Evolutionary conservation across 1,284 basidiomycete genomes (phyloP).

Genomic region (Thelephora terrestris): DNA sequence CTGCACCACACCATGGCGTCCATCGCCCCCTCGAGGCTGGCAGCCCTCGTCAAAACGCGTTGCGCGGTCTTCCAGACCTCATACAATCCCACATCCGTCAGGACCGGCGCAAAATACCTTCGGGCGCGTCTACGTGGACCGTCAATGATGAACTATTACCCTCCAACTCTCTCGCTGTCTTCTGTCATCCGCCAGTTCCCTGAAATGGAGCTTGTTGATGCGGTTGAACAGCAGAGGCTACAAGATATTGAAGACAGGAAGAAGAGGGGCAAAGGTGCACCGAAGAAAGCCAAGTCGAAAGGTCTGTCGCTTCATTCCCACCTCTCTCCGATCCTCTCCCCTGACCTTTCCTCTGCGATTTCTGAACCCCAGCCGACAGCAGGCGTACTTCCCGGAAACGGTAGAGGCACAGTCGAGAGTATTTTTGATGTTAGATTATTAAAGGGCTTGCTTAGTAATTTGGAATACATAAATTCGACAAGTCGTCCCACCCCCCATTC

Average conservation of each 20-base stretch:
- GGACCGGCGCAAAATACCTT: slow-evolving; percentile 82
- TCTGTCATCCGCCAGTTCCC: slow-evolving; percentile 39
- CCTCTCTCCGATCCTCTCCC: background rate
- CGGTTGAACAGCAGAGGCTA: slow-evolving; percentile 53
- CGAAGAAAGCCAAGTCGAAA: slow-evolving; percentile 64
- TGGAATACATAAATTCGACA: too few relatives aligned
- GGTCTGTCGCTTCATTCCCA: slow-evolving; percentile 31
- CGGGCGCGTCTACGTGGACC: slow-evolving; percentile 67
- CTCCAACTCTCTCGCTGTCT: slow-evolving; percentile 41
- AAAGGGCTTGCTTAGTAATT: too few relatives aligned
- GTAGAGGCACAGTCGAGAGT: slow-evolving; percentile 12
- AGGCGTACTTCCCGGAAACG: slow-evolving; percentile 32
- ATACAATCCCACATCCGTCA: slow-evolving; percentile 68
- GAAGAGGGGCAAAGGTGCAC: slow-evolving; percentile 70
- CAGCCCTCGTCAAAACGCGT: slow-evolving; percentile 45
- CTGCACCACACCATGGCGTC: slow-evolving; percentile 17
- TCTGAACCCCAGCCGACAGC: slow-evolving; percentile 28
- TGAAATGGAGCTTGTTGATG: slow-evolving; percentile 50
- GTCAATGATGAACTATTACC: slow-evolving; percentile 73
- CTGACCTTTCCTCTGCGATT: background rate
- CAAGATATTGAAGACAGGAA: slow-evolving; percentile 58
- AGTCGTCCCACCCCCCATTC: too few relatives aligned
- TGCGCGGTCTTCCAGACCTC: slow-evolving; percentile 75
- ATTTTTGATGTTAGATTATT: too few relatives aligned
- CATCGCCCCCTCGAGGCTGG: slow-evolving; percentile 37